phyloP scores from a whole-genome alignment of 2,329 filamentous ascomycete species.

The Penicillium sumatraense region DNA sequence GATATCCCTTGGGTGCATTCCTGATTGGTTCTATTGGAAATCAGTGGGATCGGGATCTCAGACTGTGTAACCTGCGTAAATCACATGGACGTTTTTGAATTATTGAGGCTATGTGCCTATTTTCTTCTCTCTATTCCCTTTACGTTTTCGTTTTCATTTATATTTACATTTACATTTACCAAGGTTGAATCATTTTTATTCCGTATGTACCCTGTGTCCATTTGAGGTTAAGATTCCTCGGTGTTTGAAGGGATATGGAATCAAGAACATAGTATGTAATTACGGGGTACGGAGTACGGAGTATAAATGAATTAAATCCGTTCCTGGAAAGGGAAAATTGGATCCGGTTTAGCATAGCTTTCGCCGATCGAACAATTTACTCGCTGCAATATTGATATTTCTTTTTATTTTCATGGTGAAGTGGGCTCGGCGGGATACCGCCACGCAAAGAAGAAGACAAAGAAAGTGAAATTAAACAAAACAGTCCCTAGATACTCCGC shows the following conservation, averaged over 20 bases:
- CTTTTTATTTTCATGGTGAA: background rate
- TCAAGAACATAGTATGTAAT: background rate
- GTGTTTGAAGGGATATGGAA: too few relatives aligned
- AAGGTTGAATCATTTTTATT: too few relatives aligned
- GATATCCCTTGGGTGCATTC: background rate
- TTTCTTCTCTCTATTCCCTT: too few relatives aligned
- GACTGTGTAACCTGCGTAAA: background rate
- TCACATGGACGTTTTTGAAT: background rate
- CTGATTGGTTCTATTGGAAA: background rate
- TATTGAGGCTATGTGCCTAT: background rate
- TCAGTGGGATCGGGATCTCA: background rate
- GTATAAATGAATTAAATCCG: background rate
- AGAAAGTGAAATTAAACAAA: background rate
- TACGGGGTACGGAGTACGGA: background rate
- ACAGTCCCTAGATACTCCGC: background rate
- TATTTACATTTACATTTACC: too few relatives aligned
- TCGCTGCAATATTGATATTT: background rate
- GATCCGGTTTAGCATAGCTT: background rate
- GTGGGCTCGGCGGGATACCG: background rate
- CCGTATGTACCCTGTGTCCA: too few relatives aligned
- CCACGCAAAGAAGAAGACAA: background rate
- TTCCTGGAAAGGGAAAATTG: background rate
- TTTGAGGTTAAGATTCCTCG: too few relatives aligned
- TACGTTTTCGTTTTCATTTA: background rate
- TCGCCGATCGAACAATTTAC: background rate